Evolutionary conservation across 345 rosid species (phyloP), one percentile per base, ranked within the genome.

Genomic region (Streptanthus diversifolius): DNA sequence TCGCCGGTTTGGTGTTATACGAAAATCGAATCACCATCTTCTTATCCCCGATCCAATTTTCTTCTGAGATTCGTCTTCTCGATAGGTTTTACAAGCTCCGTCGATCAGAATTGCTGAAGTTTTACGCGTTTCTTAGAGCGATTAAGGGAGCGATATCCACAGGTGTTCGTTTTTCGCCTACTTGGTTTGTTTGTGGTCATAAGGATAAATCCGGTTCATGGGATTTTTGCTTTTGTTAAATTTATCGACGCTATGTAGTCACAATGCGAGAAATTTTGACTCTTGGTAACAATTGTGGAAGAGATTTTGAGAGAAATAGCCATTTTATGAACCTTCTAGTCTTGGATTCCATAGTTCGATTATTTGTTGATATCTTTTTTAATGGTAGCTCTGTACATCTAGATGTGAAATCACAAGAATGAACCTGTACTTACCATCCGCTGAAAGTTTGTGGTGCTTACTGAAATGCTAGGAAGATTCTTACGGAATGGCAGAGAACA

Each of bases 401-500:
- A n/a, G n/a, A n/a, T 41, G 18, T 45, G 74, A 57, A 43, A 11
- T 37, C 52, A 27, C 10, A 45, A 44, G 18, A 30, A 57, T 27
- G 41, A 36, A 41, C 49, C 25, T 68, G 25, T 37, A 10, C 7
- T 8, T 55, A n/a, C n/a, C n/a, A n/a, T n/a, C n/a, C n/a, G n/a
- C n/a, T n/a, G n/a, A n/a, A 8, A 73, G 44, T 21, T 52, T 59
- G 48, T 62, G 52, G 29, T 18, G 53, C 11, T 65, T 45, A 29
- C 14, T 64, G 74, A 58, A 51, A 33, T 32, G 40, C 3, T 30
- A 66, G 76, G 74, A 74, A 56, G 43, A 9, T 36, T 51, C 32
- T 14, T 82, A 82, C 86, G 82, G 59, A 14, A 81, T 78, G 78
- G 62, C 76, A 19, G 73, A 60, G 47, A 82, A 80, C 35, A 77